Evolutionary conservation across 441 rosid species (phyloP).

Genomic region (Populus tomentosa): DNA sequence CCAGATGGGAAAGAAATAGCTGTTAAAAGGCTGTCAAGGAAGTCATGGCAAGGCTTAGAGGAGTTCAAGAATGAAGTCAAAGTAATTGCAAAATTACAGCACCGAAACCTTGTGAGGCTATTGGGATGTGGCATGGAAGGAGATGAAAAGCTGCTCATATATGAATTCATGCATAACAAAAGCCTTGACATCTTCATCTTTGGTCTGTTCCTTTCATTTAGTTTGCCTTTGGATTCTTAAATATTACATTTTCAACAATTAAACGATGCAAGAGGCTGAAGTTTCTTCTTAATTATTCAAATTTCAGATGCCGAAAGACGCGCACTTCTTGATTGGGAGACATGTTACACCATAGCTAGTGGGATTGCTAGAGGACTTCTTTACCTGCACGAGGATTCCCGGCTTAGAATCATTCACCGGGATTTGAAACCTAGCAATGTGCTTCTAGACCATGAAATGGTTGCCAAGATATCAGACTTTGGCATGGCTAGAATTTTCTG

Average conservation of each 20-base stretch:
- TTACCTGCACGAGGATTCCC: slow-evolving; percentile 37
- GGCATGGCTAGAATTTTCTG: slow-evolving; percentile 38
- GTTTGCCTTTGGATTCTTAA: neutral
- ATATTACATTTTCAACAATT: neutral
- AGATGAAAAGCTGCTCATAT: too few relatives aligned
- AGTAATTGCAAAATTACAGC: too few relatives aligned
- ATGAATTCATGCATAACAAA: neutral
- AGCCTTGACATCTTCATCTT: neutral
- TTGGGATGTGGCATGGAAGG: too few relatives aligned
- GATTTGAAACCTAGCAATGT: slow-evolving; percentile 37
- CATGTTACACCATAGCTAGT: slow-evolving; percentile 13
- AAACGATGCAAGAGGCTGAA: neutral
- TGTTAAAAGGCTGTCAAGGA: too few relatives aligned
- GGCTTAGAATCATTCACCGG: slow-evolving; percentile 33
- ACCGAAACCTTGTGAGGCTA: too few relatives aligned
- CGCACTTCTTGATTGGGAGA: slow-evolving; percentile 23
- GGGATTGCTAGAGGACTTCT: slow-evolving; percentile 40
- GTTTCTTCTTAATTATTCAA: neutral
- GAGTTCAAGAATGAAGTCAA: too few relatives aligned
- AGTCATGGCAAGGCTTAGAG: too few relatives aligned
- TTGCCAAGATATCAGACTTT: slow-evolving; percentile 39
- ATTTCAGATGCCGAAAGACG: slow-evolving; percentile 25
- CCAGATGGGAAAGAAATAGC: neutral
- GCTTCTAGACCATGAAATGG: slow-evolving; percentile 29
- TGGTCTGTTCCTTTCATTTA: neutral